Base-by-base conservation (phyloP, 768 basidiomycete species). In the Kwoniella pini region DNA sequence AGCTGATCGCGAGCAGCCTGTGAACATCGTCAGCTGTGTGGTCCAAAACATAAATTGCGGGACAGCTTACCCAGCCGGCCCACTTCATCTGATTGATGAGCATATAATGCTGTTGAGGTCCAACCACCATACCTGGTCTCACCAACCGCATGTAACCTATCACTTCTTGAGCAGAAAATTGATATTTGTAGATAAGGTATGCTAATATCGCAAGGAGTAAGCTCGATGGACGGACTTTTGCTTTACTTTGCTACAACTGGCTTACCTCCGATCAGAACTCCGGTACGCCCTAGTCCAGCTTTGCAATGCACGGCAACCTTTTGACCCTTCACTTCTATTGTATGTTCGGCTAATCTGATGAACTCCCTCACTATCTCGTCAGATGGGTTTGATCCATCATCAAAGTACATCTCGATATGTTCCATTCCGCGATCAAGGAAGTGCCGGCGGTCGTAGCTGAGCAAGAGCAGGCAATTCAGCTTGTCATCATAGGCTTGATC, bases 91-190 rank as follows among this genome's bases (percentile, higher is more conserved):
- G 74, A 33, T 75, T 75, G 57, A 54, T 40, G 12, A 68, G 27
- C 74, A 75, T 70, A 42, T 67, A 77, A n/a, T 72, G 72, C 54
- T 78, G 77, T 36, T 78, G 77, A 12, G 72, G 69, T 15, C 77
- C 77, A 19, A 78, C 77, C 0, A 78, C 77, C 77, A 78, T 78
- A 17, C 76, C 95, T 1, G 96, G 96, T 44, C 96, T 87, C 56
- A 96, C 87, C 68, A 99, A 91, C 19, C 96, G 88, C 96, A 98
- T 98, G 79, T 94, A 97, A 0, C 89, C 96, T 57, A 98, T 98
- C 4, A 89, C 96, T 80, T 98, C 91, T 51, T 87, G 85, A 1
- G 95, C 95, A 17, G 93, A 91, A 77, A 99, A 99, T 21, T 90
- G 91, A 71, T 97, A 95, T 79, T 97, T 97, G 90, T 96, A 99